Percentiles rank a stretch among this genome's conserved stretches.
These are phyloP conservation scores for Hypoxylon cercidicola DNA, from an alignment of 495 filamentous ascomycete genomes.

Conservation along the genomic window DNA sequence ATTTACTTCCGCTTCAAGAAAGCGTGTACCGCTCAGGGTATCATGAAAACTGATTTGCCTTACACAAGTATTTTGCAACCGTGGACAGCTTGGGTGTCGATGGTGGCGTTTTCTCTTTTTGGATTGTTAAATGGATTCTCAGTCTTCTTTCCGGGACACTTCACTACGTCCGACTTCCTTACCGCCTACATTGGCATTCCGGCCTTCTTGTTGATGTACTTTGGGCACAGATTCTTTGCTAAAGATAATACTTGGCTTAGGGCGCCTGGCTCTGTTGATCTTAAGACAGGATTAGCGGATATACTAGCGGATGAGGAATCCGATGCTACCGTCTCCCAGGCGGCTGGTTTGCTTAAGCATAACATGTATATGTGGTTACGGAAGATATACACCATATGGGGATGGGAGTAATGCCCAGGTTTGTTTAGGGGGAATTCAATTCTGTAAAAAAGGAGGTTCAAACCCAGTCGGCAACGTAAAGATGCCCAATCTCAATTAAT, in stretches of 20 bases:
- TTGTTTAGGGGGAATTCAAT: no score
- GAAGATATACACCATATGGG: slow-evolving; percentile 21
- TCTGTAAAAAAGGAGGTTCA: no score
- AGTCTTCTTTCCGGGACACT: slow-evolving; percentile 68
- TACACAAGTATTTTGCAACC: slow-evolving; percentile 65
- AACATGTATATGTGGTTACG: not conserved
- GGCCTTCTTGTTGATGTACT: slow-evolving; percentile 65
- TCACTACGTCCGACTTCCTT: slow-evolving; percentile 56
- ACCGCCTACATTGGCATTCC: slow-evolving; percentile 73
- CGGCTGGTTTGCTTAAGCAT: not conserved
- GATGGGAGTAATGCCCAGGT: slow-evolving; percentile 22
- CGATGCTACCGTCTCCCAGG: slow-evolving; percentile 3
- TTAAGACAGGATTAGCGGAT: slow-evolving; percentile 64
- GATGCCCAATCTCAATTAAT: no score
- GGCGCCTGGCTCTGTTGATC: slow-evolving; percentile 63
- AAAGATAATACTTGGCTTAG: slow-evolving; percentile 65
- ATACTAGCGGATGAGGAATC: slow-evolving; percentile 63
- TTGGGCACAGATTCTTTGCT: slow-evolving; percentile 59
- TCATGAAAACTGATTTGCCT: slow-evolving; percentile 57
- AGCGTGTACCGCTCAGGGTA: slow-evolving; percentile 60
- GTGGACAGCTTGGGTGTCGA: slow-evolving; percentile 59
- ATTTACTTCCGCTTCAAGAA: slow-evolving; percentile 70
- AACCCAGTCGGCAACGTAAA: no score
- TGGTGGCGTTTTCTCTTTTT: slow-evolving; percentile 62
- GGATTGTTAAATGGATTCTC: slow-evolving; percentile 70